Evolutionary conservation across 192 early-diverging fungal genomes (phyloP).

Genomic region (Linderina pennispora): DNA sequence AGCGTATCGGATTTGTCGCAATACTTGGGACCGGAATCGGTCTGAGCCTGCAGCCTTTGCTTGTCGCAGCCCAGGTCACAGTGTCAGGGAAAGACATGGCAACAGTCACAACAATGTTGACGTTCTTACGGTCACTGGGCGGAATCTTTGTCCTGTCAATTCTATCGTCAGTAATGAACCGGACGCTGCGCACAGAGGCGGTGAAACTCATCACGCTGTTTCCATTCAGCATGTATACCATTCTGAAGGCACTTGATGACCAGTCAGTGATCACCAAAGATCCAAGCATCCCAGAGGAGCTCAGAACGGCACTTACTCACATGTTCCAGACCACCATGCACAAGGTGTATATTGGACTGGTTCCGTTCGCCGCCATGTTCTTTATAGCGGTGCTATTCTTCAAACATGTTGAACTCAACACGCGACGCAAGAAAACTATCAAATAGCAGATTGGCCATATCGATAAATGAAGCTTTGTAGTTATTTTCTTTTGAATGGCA

Average conservation of each 20-base stretch:
- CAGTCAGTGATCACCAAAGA: constrained; percentile 30
- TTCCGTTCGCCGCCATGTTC: constrained; percentile 48
- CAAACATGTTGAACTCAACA: constrained; percentile 21
- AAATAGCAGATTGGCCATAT: no score
- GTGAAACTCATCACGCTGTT: constrained; percentile 14
- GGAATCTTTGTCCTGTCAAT: constrained; percentile 56
- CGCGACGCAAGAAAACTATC: constrained; percentile 27
- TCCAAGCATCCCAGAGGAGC: constrained; percentile 26
- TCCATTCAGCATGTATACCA: constrained; percentile 37
- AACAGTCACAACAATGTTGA: constrained; percentile 53
- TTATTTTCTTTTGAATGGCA: no score
- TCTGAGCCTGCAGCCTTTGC: constrained; percentile 62
- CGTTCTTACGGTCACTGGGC: constrained; percentile 63
- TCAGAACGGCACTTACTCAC: constrained; percentile 32
- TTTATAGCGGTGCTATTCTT: constrained; percentile 37
- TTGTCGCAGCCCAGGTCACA: constrained; percentile 65
- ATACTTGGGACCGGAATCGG: constrained; percentile 74
- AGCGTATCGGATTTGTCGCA: constrained; percentile 59
- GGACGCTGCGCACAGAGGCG: constrained; percentile 38
- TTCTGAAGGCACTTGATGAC: constrained; percentile 45
- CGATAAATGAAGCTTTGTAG: no score
- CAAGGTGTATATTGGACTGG: constrained; percentile 49
- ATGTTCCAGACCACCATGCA: constrained; percentile 53
- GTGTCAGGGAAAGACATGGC: constrained; percentile 60
- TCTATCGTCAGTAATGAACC: constrained; percentile 56